Evolutionary conservation across 73 alveolate species (phyloP).

Genomic region (Paramecium caudatum): DNA sequence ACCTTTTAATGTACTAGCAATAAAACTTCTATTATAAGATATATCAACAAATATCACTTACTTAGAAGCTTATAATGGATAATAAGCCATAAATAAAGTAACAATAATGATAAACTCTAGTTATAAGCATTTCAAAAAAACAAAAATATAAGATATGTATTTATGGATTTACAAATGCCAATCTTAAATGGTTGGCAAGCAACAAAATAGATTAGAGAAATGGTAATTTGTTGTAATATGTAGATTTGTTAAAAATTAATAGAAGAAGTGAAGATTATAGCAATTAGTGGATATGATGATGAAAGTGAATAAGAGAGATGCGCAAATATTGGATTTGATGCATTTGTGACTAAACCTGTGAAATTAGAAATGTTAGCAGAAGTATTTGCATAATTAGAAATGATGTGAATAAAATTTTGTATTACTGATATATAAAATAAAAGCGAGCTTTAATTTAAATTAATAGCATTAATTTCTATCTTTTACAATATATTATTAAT

Average conservation of each 20-base stretch:
- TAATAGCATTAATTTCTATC: background rate
- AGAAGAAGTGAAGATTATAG: slow-evolving; percentile 33
- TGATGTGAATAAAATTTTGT: background rate
- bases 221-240: background rate
- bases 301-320: slow-evolving; percentile 64
- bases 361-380: slow-evolving; percentile 38
- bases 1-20: slow-evolving; percentile 71
- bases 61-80: slow-evolving; percentile 75
- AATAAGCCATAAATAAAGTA: slow-evolving; percentile 69
- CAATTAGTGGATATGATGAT: slow-evolving; percentile 57
- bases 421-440: too few relatives aligned
- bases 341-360: slow-evolving; percentile 55
- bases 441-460: too few relatives aligned
- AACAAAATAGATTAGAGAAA: slow-evolving; percentile 18
- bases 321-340: slow-evolving; percentile 46
- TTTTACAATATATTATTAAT: background rate
- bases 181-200: slow-evolving; percentile 74
- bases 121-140: background rate
- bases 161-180: slow-evolving; percentile 74
- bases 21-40: slow-evolving; percentile 33
- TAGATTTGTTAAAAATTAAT: background rate
- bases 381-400: slow-evolving; percentile 58
- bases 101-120: background rate
- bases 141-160: slow-evolving; percentile 8
- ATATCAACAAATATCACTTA: background rate